Conservation (phyloP, 768 basidiomycete genomes). For the Cystofilobasidium bisporidii region DNA sequence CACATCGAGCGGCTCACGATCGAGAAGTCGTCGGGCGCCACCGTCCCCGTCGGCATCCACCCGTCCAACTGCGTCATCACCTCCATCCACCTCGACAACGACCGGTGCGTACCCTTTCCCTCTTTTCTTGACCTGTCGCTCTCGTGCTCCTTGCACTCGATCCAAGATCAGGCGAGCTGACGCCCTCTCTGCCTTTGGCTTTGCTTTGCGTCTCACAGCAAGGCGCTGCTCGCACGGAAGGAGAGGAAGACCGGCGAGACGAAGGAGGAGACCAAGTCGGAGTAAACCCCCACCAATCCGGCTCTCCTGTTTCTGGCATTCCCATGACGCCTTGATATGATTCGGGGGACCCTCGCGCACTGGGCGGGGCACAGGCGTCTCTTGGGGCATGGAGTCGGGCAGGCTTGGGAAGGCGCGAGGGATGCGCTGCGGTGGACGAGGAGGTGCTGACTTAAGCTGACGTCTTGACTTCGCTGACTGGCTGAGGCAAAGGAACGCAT, state of each 20-base stretch:
- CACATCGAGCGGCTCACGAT: conserved; percentile 95
- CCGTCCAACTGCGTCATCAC: conserved; percentile 94
- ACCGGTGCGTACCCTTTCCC: conserved; percentile 47
- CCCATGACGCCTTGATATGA: no score
- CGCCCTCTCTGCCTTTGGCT: not conserved
- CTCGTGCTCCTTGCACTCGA: conserved; percentile 30
- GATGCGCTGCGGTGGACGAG: no score
- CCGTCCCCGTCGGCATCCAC: conserved; percentile 87
- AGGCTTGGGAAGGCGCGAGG: no score
- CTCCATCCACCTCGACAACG: conserved; percentile 85
- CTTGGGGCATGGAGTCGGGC: no score
- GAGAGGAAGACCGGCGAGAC: conserved; percentile 20
- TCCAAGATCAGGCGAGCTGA: no score
- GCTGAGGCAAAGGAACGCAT: no score
- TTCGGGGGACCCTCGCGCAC: no score
- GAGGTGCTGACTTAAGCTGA: no score
- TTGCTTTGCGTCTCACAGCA: not conserved
- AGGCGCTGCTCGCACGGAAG: conserved; percentile 28
- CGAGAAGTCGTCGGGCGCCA: conserved; percentile 94
- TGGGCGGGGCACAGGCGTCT: no score
- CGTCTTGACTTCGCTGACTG: no score
- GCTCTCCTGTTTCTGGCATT: no score
- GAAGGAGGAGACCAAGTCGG: conserved; percentile 6
- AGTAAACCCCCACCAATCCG: not conserved
- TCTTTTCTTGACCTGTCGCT: conserved; percentile 35